Evolutionary conservation across 2,329 filamentous ascomycete species (phyloP).

Genomic region (Ceratocystis papillata): DNA sequence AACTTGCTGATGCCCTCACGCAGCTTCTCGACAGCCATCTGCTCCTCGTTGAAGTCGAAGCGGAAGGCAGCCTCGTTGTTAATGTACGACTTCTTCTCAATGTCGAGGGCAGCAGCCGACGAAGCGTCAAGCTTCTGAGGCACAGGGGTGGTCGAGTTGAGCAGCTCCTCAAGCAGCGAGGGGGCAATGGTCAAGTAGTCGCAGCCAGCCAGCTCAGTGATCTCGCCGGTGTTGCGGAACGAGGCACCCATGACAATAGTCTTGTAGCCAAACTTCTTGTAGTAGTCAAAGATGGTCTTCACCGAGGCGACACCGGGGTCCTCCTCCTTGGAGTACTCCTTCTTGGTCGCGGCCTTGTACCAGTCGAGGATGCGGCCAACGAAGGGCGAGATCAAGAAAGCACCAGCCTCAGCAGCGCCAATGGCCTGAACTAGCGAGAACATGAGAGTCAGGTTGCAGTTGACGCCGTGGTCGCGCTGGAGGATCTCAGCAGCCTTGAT

Average conservation of each 20-base stretch:
- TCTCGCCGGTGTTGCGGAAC: conserved; percentile 92
- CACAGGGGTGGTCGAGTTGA: conserved; percentile 69
- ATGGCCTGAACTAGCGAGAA: conserved; percentile 94
- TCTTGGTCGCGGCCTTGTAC: conserved; percentile 95
- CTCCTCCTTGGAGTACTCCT: conserved; percentile 78
- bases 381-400: conserved; percentile 98
- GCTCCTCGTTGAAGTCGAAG: conserved; percentile 99
- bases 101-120: conserved; percentile 54
- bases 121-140: conserved; percentile 84
- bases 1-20: conserved; percentile 99
- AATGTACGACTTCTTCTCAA: conserved; percentile 86
- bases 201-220: conserved; percentile 94
- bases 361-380: conserved; percentile 98
- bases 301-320: conserved; percentile 96
- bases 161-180: conserved; percentile 75
- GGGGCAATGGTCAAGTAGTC: conserved; percentile 87
- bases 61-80: conserved; percentile 83
- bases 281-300: conserved; percentile 97
- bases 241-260: conserved; percentile 99
- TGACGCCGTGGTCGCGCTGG: conserved; percentile 89
- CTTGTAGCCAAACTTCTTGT: conserved; percentile 99
- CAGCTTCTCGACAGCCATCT: conserved; percentile 99
- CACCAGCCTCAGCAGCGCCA: conserved; percentile 84
- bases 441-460: conserved; percentile 98
- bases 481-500: conserved; percentile 98